Evolutionary conservation across 768 basidiomycete species (phyloP).

Genomic region (Naganishia friedmannii): DNA sequence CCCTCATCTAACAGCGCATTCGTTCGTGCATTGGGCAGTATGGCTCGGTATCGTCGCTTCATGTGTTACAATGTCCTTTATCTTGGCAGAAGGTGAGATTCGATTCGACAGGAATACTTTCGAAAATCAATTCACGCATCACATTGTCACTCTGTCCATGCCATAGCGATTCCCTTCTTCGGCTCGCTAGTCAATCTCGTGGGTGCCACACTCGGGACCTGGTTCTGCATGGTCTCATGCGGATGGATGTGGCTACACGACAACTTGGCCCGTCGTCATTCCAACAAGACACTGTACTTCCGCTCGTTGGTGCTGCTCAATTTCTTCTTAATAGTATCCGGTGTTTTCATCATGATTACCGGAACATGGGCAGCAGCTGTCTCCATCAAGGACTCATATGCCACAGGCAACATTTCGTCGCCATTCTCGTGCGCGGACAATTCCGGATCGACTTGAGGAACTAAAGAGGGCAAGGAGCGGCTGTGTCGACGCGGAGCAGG

Average conservation of each 20-base stretch:
- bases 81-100: constrained; percentile 32
- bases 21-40: constrained; percentile 32
- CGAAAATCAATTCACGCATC: not conserved
- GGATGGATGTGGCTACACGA: constrained; percentile 45
- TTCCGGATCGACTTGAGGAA: constrained; percentile 19
- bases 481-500: not conserved
- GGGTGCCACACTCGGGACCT: constrained; percentile 37
- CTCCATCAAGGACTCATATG: constrained; percentile 35
- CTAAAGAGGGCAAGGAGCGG: not conserved
- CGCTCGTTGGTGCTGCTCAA: constrained; percentile 34
- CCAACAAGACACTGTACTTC: constrained; percentile 37
- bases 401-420: constrained; percentile 33
- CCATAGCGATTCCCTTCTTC: constrained; percentile 34
- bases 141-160: not conserved
- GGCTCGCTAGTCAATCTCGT: constrained; percentile 33
- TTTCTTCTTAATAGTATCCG: constrained; percentile 36
- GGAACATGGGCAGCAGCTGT: constrained; percentile 39
- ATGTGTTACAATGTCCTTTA: constrained; percentile 29
- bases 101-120: not conserved
- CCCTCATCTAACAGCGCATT: constrained; percentile 32
- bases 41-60: constrained; percentile 34
- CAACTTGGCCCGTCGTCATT: constrained; percentile 33
- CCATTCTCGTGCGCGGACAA: constrained; percentile 45
- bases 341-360: constrained; percentile 40
- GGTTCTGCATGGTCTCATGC: constrained; percentile 26